Base-by-base conservation (phyloP, 768 basidiomycete genomes). In the Tremella yokohamensis region DNA sequence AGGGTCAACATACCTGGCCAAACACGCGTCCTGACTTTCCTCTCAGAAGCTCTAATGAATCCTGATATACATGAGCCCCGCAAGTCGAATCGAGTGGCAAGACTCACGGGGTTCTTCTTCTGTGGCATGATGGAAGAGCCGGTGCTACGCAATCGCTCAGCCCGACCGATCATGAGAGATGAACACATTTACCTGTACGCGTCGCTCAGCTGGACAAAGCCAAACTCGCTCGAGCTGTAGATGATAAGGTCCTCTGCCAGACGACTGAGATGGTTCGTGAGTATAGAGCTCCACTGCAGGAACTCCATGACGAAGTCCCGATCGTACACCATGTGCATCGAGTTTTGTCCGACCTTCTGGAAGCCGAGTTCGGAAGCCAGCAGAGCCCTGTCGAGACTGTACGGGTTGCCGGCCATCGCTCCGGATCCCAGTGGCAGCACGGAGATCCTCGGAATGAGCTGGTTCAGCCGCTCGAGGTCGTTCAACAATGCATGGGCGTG, bases 121-220 rank as follows among this genome's bases (percentile, higher is more conserved):
- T 97, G 93, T 4, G 93, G 93, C 93, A 98, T 98, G 73, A 98
- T 94, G 66, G 91, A 94, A 45, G 92, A 96, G 8, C 93, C 93
- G 39, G 93, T 98, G 73, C 92, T 96, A 63, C 15, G n/a, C n/a
- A n/a, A n/a, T n/a, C n/a, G n/a, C n/a, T n/a, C n/a, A n/a, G n/a
- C 29, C 25, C 48, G 53, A 13, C 15, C 3, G 13, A 2, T 37
- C n/a, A n/a, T n/a, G n/a, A n/a, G n/a, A n/a, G n/a, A n/a, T 18
- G 45, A 24, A 19, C 15, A 13, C 15, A 69, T 81, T 49, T 53
- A 89, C 91, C 88, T 90, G 78, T 98, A 98, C 3, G 93, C 93
- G 77, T 98, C 93, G 70, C 89, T 92, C 72, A 97, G 76, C 16
- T 87, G 85, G 60, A 98, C 82, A 75, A 97, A 98, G 7, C 91